phyloP scores from a whole-genome alignment of 2,329 filamentous ascomycete genomes.

The Ceratocystis cacaofunesta region DNA sequence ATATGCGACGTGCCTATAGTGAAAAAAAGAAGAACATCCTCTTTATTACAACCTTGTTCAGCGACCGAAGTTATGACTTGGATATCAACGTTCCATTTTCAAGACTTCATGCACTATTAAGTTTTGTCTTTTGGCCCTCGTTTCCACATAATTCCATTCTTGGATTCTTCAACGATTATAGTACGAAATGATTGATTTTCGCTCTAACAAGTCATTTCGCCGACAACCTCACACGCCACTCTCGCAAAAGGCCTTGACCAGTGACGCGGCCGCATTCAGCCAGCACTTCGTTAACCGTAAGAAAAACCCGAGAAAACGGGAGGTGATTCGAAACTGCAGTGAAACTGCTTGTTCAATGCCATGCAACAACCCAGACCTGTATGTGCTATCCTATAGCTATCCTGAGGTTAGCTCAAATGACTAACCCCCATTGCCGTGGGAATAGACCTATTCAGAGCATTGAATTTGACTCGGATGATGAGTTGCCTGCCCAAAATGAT shows the following conservation, averaged over 20 bases:
- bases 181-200: background rate
- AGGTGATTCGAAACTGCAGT: background rate
- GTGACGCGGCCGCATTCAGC: constrained; percentile 1
- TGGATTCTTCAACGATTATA: background rate
- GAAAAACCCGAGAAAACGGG: background rate
- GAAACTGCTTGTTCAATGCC: background rate
- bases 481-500: background rate
- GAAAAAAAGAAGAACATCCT: no score
- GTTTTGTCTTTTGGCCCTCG: background rate
- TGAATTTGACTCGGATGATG: background rate
- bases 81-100: no score
- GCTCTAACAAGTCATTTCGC: background rate
- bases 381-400: background rate
- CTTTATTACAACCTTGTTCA: no score
- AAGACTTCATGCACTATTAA: background rate
- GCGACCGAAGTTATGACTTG: no score
- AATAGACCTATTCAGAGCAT: constrained; percentile 3
- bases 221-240: background rate
- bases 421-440: background rate
- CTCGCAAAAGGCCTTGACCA: background rate
- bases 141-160: background rate
- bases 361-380: background rate
- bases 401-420: background rate
- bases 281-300: constrained; percentile 2
- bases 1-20: no score